Base-by-base conservation (phyloP, 768 basidiomycete genomes). In the Gloeostereum incarnatum region DNA sequence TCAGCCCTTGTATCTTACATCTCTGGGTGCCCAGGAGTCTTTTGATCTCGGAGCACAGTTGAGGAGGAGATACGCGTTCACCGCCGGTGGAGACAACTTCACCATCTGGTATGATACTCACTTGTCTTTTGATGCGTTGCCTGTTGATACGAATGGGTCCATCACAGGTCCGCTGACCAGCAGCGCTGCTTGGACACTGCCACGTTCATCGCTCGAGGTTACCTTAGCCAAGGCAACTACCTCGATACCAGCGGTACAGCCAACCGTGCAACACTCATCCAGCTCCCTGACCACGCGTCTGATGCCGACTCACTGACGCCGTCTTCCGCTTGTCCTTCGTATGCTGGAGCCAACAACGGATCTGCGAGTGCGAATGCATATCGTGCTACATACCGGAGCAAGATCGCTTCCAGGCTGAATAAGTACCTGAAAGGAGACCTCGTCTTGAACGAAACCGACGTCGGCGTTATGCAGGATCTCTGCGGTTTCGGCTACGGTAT, bases 391-490 rank as follows among this genome's bases (percentile, higher is more conserved):
- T 67, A 60, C 41, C 63, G 57, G 34, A 35, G 41, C 3, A 30
- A 34, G 3, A 62, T 65, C 39, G 64, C 66, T 0, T 34, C 40
- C 0, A 48, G 65, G 9, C 39, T 69, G 37, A 69, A 65, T 41
- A 39, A 41, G 25, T 62, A 53, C 31, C 48, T 67, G 16, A 51
- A 63, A 21, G 62, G 61, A 6, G 22, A 32, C 5, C 46, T 67
- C 30, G 45, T 40, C 10, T 41, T 69, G n/a, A 45, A 42, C 14
- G 48, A 53, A 6, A 54, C 49, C 5, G 64, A 67, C 42, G 48
- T 67, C 21, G 63, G 65, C 2, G 50, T 60, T 14, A 69, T 67
- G 66, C 59, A 62, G 34, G 66, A 69, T 50, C 45, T 67, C 16
- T 66, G 65, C 38, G 66, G 66, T 16, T 69, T 65, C 44, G 52